phyloP scores from a whole-genome alignment of 2,329 filamentous ascomycete species.

The Ceratocystis smalleyi region DNA sequence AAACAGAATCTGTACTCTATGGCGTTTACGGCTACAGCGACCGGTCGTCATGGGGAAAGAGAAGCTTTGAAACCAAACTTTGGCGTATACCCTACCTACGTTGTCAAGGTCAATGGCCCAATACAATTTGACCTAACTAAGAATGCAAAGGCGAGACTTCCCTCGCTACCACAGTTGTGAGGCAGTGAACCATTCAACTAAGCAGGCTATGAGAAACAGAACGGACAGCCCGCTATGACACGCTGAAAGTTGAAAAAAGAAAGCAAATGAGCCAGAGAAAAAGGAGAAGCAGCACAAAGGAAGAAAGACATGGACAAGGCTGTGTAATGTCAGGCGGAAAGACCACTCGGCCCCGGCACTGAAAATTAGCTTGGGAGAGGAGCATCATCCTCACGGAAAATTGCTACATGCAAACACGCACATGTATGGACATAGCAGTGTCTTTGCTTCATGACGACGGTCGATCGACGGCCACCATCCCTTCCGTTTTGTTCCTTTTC shows the following conservation, averaged over 20 bases:
- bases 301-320: neutral
- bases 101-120: too few relatives aligned
- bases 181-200: neutral
- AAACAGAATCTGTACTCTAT: neutral
- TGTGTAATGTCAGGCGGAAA: neutral
- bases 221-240: neutral
- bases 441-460: neutral
- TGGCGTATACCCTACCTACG: neutral
- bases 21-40: neutral
- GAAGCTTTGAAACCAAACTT: neutral
- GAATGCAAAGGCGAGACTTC: neutral
- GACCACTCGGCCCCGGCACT: neutral
- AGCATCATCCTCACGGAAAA: too few relatives aligned
- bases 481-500: neutral
- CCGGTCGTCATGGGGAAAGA: neutral
- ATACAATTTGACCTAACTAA: neutral
- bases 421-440: neutral
- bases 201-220: neutral
- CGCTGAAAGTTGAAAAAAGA: neutral
- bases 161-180: neutral
- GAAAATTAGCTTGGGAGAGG: neutral
- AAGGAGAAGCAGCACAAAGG: neutral
- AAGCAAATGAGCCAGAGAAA: neutral
- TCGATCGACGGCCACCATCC: neutral
- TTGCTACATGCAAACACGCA: neutral